Conservation (phyloP, 176 grass and related monocot genomes). For the Oryza australiensis region DNA sequence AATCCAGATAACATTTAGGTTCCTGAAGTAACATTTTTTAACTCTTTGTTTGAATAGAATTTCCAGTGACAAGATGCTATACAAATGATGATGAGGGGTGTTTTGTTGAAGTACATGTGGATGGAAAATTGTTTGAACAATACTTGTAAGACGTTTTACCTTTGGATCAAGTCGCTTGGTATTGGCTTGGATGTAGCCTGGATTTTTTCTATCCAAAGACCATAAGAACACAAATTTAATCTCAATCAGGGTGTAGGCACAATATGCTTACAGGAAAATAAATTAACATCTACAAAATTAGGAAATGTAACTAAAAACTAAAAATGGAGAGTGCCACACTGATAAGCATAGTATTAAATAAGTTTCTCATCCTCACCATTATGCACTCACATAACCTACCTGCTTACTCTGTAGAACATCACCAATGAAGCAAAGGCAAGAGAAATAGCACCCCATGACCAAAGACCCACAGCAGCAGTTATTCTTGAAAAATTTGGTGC, state of each 20-base stretch:
- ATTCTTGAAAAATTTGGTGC: slow-evolving; percentile 77
- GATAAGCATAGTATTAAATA: slow-evolving; percentile 11
- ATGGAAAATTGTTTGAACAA: slow-evolving; percentile 27
- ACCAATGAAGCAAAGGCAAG: slow-evolving; percentile 73
- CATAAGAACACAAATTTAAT: slow-evolving; percentile 31
- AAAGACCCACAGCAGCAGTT: slow-evolving; percentile 73
- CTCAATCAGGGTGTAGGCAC: slow-evolving; percentile 31
- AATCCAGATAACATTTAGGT: slow-evolving; percentile 6
- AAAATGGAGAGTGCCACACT: background rate
- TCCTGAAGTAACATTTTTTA: slow-evolving; percentile 15
- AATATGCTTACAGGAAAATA: slow-evolving; percentile 30
- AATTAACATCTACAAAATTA: slow-evolving; percentile 19
- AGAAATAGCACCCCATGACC: slow-evolving; percentile 78
- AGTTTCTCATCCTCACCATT: background rate
- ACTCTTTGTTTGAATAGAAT: slow-evolving; percentile 7
- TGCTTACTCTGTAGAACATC: slow-evolving; percentile 92
- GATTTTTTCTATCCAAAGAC: slow-evolving; percentile 72
- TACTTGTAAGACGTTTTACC: slow-evolving; percentile 33
- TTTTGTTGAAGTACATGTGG: slow-evolving; percentile 6
- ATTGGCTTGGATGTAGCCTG: slow-evolving; percentile 88
- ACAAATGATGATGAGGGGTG: slow-evolving; percentile 7
- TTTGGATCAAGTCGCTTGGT: slow-evolving; percentile 57
- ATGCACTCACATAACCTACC: slow-evolving; percentile 43
- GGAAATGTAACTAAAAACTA: slow-evolving; percentile 9
- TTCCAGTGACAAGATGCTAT: background rate